Conservation (phyloP, 805 yeast species). For the Yarrowia sp. region DNA sequence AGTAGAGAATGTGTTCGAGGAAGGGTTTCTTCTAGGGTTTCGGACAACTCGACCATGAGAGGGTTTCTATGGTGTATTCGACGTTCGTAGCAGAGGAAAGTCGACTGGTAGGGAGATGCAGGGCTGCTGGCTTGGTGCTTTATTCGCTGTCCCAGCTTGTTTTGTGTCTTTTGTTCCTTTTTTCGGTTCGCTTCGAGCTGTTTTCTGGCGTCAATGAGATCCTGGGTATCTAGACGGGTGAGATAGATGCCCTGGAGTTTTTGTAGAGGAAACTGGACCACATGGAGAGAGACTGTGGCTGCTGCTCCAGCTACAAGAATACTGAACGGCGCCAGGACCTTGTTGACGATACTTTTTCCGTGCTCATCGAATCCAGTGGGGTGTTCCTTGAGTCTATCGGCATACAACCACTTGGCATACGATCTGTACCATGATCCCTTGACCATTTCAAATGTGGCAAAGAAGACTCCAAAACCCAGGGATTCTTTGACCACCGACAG, state of each 20-base stretch:
- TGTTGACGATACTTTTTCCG: constrained; percentile 34
- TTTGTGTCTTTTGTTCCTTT: constrained; percentile 44
- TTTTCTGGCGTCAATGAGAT: constrained; percentile 68
- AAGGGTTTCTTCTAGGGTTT: constrained; percentile 18
- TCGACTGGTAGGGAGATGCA: constrained; percentile 4
- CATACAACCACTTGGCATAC: constrained; percentile 43
- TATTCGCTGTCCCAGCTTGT: constrained; percentile 41
- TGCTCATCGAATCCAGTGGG: constrained; percentile 31
- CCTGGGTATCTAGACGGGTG: constrained; percentile 79
- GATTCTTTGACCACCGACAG: constrained; percentile 78
- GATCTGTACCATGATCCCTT: constrained; percentile 58
- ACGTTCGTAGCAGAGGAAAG: constrained; percentile 24
- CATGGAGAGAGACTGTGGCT: constrained; percentile 78
- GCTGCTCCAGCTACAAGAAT: constrained; percentile 84
- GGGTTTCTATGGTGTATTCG: constrained; percentile 14
- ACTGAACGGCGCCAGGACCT: constrained; percentile 64
- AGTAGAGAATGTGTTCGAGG: constrained; percentile 14
- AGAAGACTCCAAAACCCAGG: constrained; percentile 83
- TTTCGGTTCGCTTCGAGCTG: constrained; percentile 54
- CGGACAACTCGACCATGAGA: constrained; percentile 14
- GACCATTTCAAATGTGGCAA: constrained; percentile 77
- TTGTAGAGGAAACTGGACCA: constrained; percentile 82
- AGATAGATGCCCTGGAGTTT: constrained; percentile 82
- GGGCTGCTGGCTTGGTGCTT: background rate
- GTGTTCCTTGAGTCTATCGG: constrained; percentile 16